A percentile compares a stretch with the other conserved stretches of the same genome.
Conservation (phyloP, 148 eudicot genomes). For the Vaccinium corymbosum region DNA sequence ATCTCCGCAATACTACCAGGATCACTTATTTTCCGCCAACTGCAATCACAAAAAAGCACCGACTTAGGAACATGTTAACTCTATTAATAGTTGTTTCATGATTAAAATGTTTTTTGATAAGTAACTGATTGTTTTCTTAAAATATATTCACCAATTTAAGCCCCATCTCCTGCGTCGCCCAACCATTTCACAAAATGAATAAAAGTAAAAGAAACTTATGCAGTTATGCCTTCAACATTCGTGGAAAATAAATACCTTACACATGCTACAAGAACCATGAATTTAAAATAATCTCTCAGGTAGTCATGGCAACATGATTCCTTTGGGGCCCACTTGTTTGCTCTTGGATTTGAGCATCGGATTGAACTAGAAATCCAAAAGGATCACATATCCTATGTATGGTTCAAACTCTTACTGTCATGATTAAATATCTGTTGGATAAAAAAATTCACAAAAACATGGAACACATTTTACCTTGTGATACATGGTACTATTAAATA, state of each 20-base stretch:
- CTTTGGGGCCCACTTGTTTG: slow-evolving; percentile 2
- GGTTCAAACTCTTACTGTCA: background rate
- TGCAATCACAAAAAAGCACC: slow-evolving; percentile 25
- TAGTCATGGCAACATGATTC: background rate
- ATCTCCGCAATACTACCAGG: slow-evolving; percentile 76
- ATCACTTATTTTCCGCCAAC: slow-evolving; percentile 94
- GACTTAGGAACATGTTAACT: background rate
- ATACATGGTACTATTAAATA: background rate
- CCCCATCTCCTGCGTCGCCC: background rate
- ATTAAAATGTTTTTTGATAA: background rate
- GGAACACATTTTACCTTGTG: background rate
- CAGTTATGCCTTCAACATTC: background rate
- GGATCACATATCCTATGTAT: background rate
- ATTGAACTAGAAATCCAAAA: background rate
- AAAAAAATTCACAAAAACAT: background rate
- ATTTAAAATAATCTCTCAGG: background rate
- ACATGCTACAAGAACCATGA: background rate
- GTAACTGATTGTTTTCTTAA: background rate
- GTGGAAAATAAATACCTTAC: background rate
- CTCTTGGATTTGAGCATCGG: background rate
- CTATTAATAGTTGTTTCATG: background rate
- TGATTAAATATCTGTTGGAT: background rate
- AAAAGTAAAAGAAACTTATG: background rate
- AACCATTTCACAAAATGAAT: slow-evolving; percentile 10
- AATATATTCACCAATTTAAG: background rate